A percentile compares a stretch with the other conserved stretches of the same genome.
These are phyloP conservation scores for Mrakiaceae sp. DNA, from an alignment of 1,284 basidiomycete species.

Conservation along the genomic window DNA sequence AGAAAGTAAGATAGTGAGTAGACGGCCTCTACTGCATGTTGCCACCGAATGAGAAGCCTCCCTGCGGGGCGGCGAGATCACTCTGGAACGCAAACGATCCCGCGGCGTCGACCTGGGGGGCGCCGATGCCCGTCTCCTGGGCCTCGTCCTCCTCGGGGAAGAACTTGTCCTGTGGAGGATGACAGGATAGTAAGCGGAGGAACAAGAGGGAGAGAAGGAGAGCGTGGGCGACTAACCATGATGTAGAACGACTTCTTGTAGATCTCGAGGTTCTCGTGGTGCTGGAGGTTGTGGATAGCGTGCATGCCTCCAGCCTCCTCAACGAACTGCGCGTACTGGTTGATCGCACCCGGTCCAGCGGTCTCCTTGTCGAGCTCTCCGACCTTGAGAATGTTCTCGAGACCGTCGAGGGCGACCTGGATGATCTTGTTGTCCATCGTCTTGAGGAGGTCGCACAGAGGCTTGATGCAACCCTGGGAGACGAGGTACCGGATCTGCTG, in stretches of 20 bases:
- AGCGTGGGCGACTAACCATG: slow-evolving; percentile 86
- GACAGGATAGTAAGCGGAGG: neutral
- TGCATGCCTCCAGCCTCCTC: slow-evolving; percentile 98
- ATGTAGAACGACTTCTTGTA: slow-evolving; percentile 99
- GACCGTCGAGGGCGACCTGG: slow-evolving; percentile 90
- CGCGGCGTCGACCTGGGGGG: slow-evolving; percentile 71
- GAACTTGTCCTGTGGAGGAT: slow-evolving; percentile 24
- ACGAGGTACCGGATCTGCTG: slow-evolving; percentile 97
- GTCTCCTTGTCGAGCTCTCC: slow-evolving; percentile 91
- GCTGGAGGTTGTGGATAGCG: slow-evolving; percentile 49
- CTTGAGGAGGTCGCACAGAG: slow-evolving; percentile 85
- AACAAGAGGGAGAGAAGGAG: neutral
- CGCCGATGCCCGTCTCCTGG: slow-evolving; percentile 56
- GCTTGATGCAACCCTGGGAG: slow-evolving; percentile 95
- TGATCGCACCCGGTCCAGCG: slow-evolving; percentile 68
- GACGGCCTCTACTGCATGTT: neutral
- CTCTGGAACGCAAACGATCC: slow-evolving; percentile 71
- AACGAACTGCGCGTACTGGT: slow-evolving; percentile 87
- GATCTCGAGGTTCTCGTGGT: slow-evolving; percentile 98
- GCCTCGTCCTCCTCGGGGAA: slow-evolving; percentile 40
- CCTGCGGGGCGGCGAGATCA: slow-evolving; percentile 66
- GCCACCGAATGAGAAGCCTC: slow-evolving; percentile 78
- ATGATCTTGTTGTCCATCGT: slow-evolving; percentile 99
- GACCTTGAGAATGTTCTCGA: slow-evolving; percentile 98
- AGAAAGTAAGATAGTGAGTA: neutral